These are phyloP conservation scores for Guadua angustifolia DNA, from an alignment of 176 grass and related monocot genomes.

Conservation along the genomic window DNA sequence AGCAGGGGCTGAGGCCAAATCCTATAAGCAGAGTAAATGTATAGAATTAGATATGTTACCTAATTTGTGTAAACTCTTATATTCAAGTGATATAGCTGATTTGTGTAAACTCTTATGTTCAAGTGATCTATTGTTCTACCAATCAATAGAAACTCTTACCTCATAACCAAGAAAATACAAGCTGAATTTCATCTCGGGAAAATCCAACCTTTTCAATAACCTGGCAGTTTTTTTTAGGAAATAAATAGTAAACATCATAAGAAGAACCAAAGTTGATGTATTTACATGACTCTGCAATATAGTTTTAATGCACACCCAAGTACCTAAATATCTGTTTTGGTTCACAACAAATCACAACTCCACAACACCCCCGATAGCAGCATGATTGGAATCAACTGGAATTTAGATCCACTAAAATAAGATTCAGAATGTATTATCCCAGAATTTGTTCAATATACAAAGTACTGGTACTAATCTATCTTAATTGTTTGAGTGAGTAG, in stretches of 20 bases:
- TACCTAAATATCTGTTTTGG: conserved; percentile 6
- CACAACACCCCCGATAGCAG: neutral
- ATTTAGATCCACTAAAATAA: neutral
- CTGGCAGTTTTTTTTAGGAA: conserved; percentile 48
- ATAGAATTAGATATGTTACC: neutral
- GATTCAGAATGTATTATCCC: no score
- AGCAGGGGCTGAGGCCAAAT: conserved; percentile 67
- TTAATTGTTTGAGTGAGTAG: no score
- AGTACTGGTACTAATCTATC: no score
- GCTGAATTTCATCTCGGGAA: conserved; percentile 95
- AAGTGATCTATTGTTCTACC: neutral
- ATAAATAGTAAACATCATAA: neutral
- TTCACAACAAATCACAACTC: neutral
- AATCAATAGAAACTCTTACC: conserved; percentile 51
- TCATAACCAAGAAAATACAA: conserved; percentile 97
- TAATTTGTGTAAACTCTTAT: no score
- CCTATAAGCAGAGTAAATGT: conserved; percentile 40
- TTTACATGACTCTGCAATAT: neutral
- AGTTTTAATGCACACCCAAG: neutral
- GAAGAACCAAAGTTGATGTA: neutral
- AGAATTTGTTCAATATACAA: no score
- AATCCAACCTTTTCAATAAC: conserved; percentile 95
- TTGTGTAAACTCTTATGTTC: neutral
- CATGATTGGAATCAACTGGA: neutral
- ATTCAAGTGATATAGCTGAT: neutral